phyloP scores from a whole-genome alignment of 2,329 filamentous ascomycete species.

The Coniochaeta hoffmannii region DNA sequence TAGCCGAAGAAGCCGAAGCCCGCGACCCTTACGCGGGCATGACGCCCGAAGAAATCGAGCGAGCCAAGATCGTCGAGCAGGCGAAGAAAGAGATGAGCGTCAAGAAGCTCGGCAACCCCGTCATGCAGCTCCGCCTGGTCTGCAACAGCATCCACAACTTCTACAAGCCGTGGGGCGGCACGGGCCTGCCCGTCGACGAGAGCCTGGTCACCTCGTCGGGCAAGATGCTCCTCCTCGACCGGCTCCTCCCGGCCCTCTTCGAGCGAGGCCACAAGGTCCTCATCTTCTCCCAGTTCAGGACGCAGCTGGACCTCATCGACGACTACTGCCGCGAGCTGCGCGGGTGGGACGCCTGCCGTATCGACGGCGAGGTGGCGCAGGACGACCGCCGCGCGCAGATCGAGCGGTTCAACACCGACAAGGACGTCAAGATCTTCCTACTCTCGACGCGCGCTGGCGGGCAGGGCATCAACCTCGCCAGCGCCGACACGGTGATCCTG shows the following conservation, averaged over 20 bases:
- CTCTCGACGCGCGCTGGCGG: constrained; percentile 88
- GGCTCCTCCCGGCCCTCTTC: constrained; percentile 72
- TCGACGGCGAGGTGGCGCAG: constrained; percentile 82
- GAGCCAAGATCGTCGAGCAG: constrained; percentile 61
- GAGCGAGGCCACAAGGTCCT: constrained; percentile 76
- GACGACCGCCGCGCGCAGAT: constrained; percentile 64
- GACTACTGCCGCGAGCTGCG: constrained; percentile 77
- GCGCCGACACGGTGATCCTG: constrained; percentile 85
- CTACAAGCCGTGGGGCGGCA: constrained; percentile 76
- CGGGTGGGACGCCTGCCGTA: constrained; percentile 75
- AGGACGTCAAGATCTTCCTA: constrained; percentile 68
- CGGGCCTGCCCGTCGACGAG: constrained; percentile 61
- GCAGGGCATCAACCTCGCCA: constrained; percentile 89
- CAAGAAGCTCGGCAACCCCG: constrained; percentile 88
- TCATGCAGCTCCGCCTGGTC: constrained; percentile 85
- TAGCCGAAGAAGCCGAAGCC: constrained; percentile 54
- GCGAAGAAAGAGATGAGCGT: constrained; percentile 82
- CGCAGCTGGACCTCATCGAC: constrained; percentile 82
- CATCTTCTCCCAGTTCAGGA: constrained; percentile 96
- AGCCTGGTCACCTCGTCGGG: constrained; percentile 79
- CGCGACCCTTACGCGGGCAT: constrained; percentile 28
- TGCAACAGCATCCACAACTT: constrained; percentile 97
- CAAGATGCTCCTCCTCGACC: constrained; percentile 92
- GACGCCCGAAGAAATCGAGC: constrained; percentile 54
- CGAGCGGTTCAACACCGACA: constrained; percentile 61